A percentile compares a stretch with the other conserved stretches of the same genome.
These are phyloP conservation scores for Triticum monococcum DNA, from an alignment of 176 grass and related monocot species.

Conservation along the genomic window DNA sequence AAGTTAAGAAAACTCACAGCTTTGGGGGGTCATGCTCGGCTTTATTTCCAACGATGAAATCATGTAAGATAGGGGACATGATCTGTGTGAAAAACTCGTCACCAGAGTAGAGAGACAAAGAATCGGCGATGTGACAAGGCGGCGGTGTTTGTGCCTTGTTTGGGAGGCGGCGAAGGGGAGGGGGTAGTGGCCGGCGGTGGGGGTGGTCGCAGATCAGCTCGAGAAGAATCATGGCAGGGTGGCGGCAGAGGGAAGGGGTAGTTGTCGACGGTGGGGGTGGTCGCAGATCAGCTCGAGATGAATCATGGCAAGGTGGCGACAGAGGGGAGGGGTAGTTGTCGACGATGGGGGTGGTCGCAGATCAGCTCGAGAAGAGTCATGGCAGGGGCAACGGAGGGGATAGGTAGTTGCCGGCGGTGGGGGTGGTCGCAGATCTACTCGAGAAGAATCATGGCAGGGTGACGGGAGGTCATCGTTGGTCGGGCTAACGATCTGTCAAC, in stretches of 20 bases:
- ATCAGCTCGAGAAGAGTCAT: not conserved
- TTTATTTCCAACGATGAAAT: not conserved
- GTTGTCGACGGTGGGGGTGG: fast-evolving
- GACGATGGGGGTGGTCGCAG: not conserved
- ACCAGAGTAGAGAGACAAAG: not conserved
- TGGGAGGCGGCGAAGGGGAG: not conserved
- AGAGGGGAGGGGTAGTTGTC: too few species aligned
- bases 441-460: not conserved
- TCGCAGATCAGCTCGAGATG: not conserved
- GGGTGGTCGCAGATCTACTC: not conserved
- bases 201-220: not conserved
- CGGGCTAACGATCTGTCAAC: not conserved
- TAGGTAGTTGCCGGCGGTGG: fast-evolving
- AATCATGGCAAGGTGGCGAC: not conserved
- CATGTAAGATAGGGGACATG: not conserved
- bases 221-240: not conserved
- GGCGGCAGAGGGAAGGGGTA: not conserved
- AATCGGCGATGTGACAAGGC: not conserved
- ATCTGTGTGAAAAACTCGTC: fast-evolving
- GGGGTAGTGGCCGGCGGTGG: too few species aligned
- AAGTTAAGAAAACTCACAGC: not conserved
- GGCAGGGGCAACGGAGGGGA: not conserved
- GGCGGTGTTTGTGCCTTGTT: not conserved
- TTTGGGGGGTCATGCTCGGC: not conserved
- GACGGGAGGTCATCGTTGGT: not conserved